Conservation (phyloP, 2,329 filamentous ascomycete species). For the Cercospora sp. region DNA sequence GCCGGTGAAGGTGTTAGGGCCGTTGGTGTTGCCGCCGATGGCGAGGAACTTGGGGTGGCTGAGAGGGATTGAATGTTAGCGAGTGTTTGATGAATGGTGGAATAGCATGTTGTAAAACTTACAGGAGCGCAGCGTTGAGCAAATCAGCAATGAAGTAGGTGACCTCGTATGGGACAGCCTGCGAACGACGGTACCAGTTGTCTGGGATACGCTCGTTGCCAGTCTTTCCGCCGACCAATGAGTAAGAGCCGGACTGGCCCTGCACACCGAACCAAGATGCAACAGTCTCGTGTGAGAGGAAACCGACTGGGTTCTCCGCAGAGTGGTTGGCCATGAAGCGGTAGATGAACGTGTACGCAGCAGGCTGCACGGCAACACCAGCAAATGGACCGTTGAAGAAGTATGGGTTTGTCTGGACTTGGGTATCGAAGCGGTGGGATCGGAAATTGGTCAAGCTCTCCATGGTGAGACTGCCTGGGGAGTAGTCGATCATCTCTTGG, state of each 20-base stretch:
- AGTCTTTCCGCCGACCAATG: slow-evolving; percentile 12
- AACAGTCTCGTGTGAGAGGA: slow-evolving; percentile 26
- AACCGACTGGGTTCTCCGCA: slow-evolving; percentile 26
- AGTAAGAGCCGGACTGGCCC: slow-evolving; percentile 28
- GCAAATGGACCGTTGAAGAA: slow-evolving; percentile 39
- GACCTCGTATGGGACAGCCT: slow-evolving; percentile 36
- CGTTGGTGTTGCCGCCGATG: slow-evolving; percentile 38
- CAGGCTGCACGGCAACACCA: slow-evolving; percentile 33
- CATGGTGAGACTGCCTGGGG: slow-evolving; percentile 23
- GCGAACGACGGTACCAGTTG: slow-evolving; percentile 37
- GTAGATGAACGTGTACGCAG: slow-evolving; percentile 36
- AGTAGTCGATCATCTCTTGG: slow-evolving; percentile 35
- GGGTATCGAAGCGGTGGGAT: slow-evolving; percentile 27
- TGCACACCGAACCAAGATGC: slow-evolving; percentile 31
- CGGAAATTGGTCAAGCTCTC: slow-evolving; percentile 24
- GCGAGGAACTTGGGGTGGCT: slow-evolving; percentile 37
- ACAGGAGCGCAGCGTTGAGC: slow-evolving; percentile 17
- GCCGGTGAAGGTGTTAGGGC: slow-evolving; percentile 29
- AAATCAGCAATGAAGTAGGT: slow-evolving; percentile 34
- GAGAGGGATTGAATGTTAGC: background rate
- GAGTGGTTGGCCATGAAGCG: slow-evolving; percentile 38
- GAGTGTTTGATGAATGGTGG: background rate
- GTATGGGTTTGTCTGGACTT: slow-evolving; percentile 25
- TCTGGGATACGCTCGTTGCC: slow-evolving; percentile 33
- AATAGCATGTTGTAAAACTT: no score